phyloP scores from a whole-genome alignment of 768 basidiomycete genomes.

The Termitomyces sp. region DNA sequence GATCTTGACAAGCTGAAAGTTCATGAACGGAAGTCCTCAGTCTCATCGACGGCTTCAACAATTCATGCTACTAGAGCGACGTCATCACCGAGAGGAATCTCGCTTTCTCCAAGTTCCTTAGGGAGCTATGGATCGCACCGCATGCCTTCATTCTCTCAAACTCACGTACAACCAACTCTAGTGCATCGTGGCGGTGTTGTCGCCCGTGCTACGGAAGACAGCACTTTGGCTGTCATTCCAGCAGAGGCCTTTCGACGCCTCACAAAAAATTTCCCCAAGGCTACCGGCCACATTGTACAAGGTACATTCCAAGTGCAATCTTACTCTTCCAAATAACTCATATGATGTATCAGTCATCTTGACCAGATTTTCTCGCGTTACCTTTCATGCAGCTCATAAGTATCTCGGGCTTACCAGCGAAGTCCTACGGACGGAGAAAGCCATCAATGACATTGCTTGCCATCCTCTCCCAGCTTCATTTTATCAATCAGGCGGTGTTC shows the following conservation, averaged over 20 bases:
- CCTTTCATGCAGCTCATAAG: constrained; percentile 95
- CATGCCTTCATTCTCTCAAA: constrained; percentile 19
- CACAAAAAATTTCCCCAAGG: constrained; percentile 96
- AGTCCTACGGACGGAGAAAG: constrained; percentile 93
- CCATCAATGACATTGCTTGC: constrained; percentile 95
- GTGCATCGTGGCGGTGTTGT: constrained; percentile 74
- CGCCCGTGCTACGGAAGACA: constrained; percentile 91
- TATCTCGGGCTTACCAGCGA: constrained; percentile 95
- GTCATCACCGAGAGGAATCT: constrained; percentile 24
- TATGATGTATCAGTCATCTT: constrained; percentile 64
- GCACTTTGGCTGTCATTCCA: constrained; percentile 97
- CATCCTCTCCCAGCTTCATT: constrained; percentile 90
- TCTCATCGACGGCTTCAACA: constrained; percentile 69
- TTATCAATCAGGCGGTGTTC: constrained; percentile 89
- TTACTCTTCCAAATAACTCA: constrained; percentile 3
- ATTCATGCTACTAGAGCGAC: constrained; percentile 45
- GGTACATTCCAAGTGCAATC: constrained; percentile 37
- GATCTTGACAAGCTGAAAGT: constrained; percentile 38
- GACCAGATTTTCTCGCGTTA: constrained; percentile 94
- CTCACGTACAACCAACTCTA: constrained; percentile 17
- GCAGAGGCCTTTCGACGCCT: constrained; percentile 94
- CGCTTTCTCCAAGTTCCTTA: constrained; percentile 26
- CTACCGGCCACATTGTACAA: constrained; percentile 94
- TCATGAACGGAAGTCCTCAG: constrained; percentile 48
- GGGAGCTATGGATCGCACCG: constrained; percentile 19